These are phyloP conservation scores for Guyanaporus albipodus DNA, from an alignment of 768 basidiomycete species.

Conservation along the genomic window DNA sequence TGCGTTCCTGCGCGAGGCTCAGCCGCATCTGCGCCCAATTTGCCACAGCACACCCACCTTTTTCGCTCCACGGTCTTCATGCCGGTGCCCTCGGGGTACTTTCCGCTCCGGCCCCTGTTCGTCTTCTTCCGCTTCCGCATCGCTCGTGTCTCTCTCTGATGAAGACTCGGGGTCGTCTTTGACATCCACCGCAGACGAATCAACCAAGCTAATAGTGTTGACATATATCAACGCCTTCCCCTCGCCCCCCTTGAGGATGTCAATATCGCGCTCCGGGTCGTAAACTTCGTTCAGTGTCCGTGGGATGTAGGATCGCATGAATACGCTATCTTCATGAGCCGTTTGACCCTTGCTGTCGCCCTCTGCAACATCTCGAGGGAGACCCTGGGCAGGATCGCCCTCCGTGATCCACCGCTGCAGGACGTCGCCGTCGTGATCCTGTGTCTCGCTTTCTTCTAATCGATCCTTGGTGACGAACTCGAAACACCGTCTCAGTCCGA, in stretches of 20 bases:
- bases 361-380: slow-evolving; percentile 9
- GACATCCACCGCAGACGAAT: slow-evolving; percentile 21
- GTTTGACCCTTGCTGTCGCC: slow-evolving; percentile 16
- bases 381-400: slow-evolving; percentile 19
- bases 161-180: slow-evolving; percentile 14
- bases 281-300: slow-evolving; percentile 88
- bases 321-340: slow-evolving; percentile 82
- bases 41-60: slow-evolving; percentile 49
- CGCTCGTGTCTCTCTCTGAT: slow-evolving; percentile 26
- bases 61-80: slow-evolving; percentile 89
- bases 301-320: slow-evolving; percentile 90
- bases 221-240: slow-evolving; percentile 79
- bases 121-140: slow-evolving; percentile 35
- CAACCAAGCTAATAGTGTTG: slow-evolving; percentile 77
- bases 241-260: slow-evolving; percentile 64
- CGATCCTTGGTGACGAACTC: slow-evolving; percentile 77
- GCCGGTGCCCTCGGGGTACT: slow-evolving; percentile 78
- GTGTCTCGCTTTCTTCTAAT: slow-evolving; percentile 30
- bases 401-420: slow-evolving; percentile 50
- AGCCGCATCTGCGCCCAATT: slow-evolving; percentile 4
- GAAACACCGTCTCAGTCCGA: slow-evolving; percentile 81
- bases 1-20: slow-evolving; percentile 65
- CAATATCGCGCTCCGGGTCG: slow-evolving; percentile 92
- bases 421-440: slow-evolving; percentile 25
- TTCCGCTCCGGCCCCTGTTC: slow-evolving; percentile 43